phyloP scores from a whole-genome alignment of 208 protist genomes.

The Leishmania gerbilli region DNA sequence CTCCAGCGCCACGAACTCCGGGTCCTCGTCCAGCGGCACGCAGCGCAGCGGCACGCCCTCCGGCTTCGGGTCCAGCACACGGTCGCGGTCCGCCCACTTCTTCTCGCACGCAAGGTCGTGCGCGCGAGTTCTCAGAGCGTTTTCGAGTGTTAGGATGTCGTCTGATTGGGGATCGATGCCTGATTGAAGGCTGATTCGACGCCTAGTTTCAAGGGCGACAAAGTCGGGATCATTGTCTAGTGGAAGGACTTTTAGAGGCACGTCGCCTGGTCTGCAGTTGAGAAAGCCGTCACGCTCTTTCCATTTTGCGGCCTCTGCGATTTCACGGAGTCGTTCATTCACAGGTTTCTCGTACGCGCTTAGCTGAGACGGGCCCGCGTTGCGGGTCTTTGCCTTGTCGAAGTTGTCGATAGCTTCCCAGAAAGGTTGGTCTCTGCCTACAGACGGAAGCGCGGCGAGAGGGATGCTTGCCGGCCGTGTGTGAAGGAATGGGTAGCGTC shows the following conservation, averaged over 20 bases:
- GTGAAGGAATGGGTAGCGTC: slow-evolving; percentile 39
- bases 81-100: slow-evolving; percentile 40
- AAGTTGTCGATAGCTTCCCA: slow-evolving; percentile 14
- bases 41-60: slow-evolving; percentile 49
- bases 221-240: slow-evolving; percentile 37
- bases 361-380: slow-evolving; percentile 6
- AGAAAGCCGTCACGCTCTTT: slow-evolving; percentile 43
- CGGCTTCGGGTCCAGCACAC: slow-evolving; percentile 39
- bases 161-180: not conserved
- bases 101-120: slow-evolving; percentile 42
- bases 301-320: slow-evolving; percentile 35
- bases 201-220: slow-evolving; percentile 3
- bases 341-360: slow-evolving; percentile 20
- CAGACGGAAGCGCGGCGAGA: slow-evolving; percentile 21
- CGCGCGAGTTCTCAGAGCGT: slow-evolving; percentile 49
- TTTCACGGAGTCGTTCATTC: slow-evolving; percentile 30
- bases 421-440: slow-evolving; percentile 40
- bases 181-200: slow-evolving; percentile 14
- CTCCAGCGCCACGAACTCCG: slow-evolving; percentile 36
- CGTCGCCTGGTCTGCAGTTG: slow-evolving; percentile 15
- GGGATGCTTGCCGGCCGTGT: slow-evolving; percentile 31
- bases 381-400: slow-evolving; percentile 5
- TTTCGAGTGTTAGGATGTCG: slow-evolving; percentile 18
- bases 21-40: slow-evolving; percentile 42
- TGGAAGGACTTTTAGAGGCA: slow-evolving; percentile 29